Conservation (phyloP, 2,329 filamentous ascomycete species). For the Trichocomaceae sp. region DNA sequence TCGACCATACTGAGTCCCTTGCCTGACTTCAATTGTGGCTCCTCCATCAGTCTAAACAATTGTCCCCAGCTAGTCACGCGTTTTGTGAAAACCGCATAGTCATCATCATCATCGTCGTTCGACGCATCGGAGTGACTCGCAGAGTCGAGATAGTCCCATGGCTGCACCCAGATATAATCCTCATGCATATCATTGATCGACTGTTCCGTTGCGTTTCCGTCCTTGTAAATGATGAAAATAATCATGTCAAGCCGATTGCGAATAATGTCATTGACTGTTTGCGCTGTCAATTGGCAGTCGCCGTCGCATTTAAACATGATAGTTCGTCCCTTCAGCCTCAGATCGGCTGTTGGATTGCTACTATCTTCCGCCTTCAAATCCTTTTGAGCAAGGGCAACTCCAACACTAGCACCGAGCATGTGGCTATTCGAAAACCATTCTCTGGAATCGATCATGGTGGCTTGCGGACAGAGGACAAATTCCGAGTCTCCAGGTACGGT, state of each 20-base stretch:
- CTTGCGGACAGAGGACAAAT: constrained; percentile 1
- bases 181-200: constrained; percentile 79
- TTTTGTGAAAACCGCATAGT: constrained; percentile 24
- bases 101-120: background rate
- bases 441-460: constrained; percentile 18
- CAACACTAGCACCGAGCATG: constrained; percentile 19
- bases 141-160: constrained; percentile 67
- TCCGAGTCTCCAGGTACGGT: constrained; percentile 1
- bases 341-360: too few relatives aligned
- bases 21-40: background rate
- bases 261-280: constrained; percentile 58
- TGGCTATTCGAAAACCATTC: constrained; percentile 27
- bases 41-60: background rate
- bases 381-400: constrained; percentile 16
- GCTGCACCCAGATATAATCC: constrained; percentile 66
- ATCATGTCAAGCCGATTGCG: background rate
- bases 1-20: constrained; percentile 5
- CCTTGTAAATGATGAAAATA: constrained; percentile 46
- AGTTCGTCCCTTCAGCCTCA: constrained; percentile 47
- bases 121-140: constrained; percentile 29
- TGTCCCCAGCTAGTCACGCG: background rate
- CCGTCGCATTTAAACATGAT: constrained; percentile 88
- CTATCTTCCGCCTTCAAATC: too few relatives aligned
- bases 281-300: constrained; percentile 74
- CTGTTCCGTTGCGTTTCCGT: constrained; percentile 84